Evolutionary conservation across 768 basidiomycete genomes (phyloP).

Genomic region (Macrocybe gigantea): DNA sequence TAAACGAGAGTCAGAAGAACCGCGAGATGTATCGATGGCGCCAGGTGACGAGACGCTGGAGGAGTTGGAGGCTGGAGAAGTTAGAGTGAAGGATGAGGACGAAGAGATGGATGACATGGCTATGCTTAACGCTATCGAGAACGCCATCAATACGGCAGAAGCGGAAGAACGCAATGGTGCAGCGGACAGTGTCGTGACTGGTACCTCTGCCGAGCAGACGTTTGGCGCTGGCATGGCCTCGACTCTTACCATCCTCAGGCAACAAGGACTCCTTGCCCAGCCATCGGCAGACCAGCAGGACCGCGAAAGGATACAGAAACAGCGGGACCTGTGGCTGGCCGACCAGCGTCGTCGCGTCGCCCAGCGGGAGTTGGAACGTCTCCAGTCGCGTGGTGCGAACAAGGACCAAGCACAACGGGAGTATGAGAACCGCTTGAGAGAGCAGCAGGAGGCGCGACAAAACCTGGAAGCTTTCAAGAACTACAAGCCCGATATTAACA

Average conservation of each 20-base stretch:
- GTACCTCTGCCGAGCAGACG: slow-evolving; percentile 73
- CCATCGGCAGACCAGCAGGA: slow-evolving; percentile 58
- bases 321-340: slow-evolving; percentile 87
- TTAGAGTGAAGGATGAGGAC: slow-evolving; percentile 75
- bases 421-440: slow-evolving; percentile 88
- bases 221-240: slow-evolving; percentile 84
- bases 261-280: slow-evolving; percentile 82
- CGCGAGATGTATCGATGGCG: slow-evolving; percentile 51
- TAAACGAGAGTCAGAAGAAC: slow-evolving; percentile 21
- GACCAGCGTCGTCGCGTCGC: slow-evolving; percentile 72
- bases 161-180: slow-evolving; percentile 39
- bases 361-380: slow-evolving; percentile 74
- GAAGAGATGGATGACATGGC: slow-evolving; percentile 62
- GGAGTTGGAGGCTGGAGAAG: slow-evolving; percentile 80
- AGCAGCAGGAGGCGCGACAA: slow-evolving; percentile 85
- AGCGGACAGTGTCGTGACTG: slow-evolving; percentile 34
- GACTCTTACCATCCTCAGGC: slow-evolving; percentile 80
- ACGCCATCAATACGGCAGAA: slow-evolving; percentile 59
- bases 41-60: slow-evolving; percentile 58
- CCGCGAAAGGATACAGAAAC: slow-evolving; percentile 77
- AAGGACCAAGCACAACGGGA: slow-evolving; percentile 94
- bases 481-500: slow-evolving; percentile 96
- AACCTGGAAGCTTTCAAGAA: slow-evolving; percentile 79
- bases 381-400: slow-evolving; percentile 70
- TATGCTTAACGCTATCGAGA: slow-evolving; percentile 76